Evolutionary conservation across 192 early-diverging fungal genomes (phyloP).

Genomic region (Backusella parvicylindrica): DNA sequence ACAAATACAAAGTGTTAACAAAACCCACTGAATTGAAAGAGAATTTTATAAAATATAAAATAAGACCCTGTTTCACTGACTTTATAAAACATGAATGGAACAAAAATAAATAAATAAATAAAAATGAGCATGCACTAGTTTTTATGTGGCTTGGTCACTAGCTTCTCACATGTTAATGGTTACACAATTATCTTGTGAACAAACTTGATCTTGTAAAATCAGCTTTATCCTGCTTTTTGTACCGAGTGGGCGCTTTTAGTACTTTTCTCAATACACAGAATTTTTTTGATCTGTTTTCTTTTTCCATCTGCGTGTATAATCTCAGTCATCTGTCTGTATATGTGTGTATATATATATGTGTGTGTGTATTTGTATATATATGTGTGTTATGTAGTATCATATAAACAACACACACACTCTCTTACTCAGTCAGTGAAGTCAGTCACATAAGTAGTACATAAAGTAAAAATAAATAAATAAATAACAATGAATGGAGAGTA

Average conservation of each 20-base stretch:
- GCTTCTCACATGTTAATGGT: neutral
- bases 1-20: neutral
- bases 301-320: neutral
- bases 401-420: neutral
- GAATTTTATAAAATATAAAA: neutral
- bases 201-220: neutral
- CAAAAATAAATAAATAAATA: neutral
- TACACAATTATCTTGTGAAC: neutral
- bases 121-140: neutral
- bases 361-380: neutral
- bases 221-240: slow-evolving; percentile 3
- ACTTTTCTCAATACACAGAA: neutral
- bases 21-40: neutral
- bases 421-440: neutral
- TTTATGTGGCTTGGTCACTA: neutral
- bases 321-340: neutral
- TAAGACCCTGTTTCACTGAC: neutral
- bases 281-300: neutral
- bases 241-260: neutral
- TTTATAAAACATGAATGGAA: neutral
- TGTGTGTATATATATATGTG: neutral
- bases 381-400: neutral
- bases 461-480: neutral
- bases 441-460: neutral
- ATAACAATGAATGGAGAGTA: neutral